Evolutionary conservation across 306 rosid genomes (phyloP).

Genomic region (Vigna mungo): DNA sequence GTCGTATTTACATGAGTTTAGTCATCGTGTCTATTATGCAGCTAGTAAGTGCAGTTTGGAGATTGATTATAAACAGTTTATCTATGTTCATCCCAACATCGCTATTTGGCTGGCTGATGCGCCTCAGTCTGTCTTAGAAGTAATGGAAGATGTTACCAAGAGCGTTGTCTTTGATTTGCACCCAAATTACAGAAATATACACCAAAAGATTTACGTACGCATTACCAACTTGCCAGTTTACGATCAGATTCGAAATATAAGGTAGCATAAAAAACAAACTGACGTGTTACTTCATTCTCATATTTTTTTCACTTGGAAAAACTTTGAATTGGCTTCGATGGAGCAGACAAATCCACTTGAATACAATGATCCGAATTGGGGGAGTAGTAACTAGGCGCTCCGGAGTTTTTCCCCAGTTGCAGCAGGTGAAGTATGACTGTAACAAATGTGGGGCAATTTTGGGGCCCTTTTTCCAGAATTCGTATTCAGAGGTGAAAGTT

Average conservation of each 20-base stretch:
- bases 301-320: background rate
- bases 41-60: slow-evolving; percentile 94
- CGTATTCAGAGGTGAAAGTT: slow-evolving; percentile 96
- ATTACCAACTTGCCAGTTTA: slow-evolving; percentile 90
- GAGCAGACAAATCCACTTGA: slow-evolving; percentile 93
- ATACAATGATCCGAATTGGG: slow-evolving; percentile 98
- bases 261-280: slow-evolving; percentile 53
- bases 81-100: slow-evolving; percentile 93
- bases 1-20: background rate
- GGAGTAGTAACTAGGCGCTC: slow-evolving; percentile 98
- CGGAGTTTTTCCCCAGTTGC: slow-evolving; percentile 98
- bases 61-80: slow-evolving; percentile 94
- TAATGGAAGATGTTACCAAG: slow-evolving; percentile 98
- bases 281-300: background rate
- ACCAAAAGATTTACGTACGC: slow-evolving; percentile 90
- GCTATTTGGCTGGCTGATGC: slow-evolving; percentile 99
- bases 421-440: slow-evolving; percentile 98
- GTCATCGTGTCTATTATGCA: slow-evolving; percentile 46
- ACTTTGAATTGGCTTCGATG: slow-evolving; percentile 25
- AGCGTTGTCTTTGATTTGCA: slow-evolving; percentile 85
- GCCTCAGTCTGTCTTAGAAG: slow-evolving; percentile 96
- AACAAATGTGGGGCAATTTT: slow-evolving; percentile 85
- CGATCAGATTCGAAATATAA: slow-evolving; percentile 96
- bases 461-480: slow-evolving; percentile 97
- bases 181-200: slow-evolving; percentile 84